A percentile compares a stretch with the other conserved stretches of the same genome.
These are phyloP conservation scores for Cordyceps fumosorosea DNA, from an alignment of 2,329 filamentous ascomycete genomes.

Conservation along the genomic window DNA sequence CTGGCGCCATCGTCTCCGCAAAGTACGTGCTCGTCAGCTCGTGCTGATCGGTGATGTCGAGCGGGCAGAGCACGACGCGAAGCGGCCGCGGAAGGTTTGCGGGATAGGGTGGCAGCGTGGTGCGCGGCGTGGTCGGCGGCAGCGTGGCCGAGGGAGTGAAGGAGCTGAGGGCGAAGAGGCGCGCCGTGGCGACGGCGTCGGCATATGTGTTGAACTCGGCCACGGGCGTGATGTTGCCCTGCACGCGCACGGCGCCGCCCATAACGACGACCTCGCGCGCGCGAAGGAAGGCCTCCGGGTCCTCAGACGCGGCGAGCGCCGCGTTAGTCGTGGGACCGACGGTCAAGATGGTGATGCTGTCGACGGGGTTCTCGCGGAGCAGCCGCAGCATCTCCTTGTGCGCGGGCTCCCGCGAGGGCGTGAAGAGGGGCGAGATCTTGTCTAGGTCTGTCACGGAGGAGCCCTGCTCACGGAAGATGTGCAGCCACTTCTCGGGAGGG, in stretches of 20 bases:
- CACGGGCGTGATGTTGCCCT: constrained; percentile 78
- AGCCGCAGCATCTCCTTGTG: constrained; percentile 87
- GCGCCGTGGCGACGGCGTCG: constrained; percentile 70
- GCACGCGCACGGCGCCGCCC: constrained; percentile 75
- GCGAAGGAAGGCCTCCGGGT: constrained; percentile 81
- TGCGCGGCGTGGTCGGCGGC: constrained; percentile 55
- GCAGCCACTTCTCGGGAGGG: constrained; percentile 67
- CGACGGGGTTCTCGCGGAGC: constrained; percentile 70
- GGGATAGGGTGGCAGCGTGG: constrained; percentile 56
- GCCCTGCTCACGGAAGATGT: constrained; percentile 46
- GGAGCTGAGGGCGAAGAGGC: constrained; percentile 72
- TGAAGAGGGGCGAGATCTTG: constrained; percentile 58
- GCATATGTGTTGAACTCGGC: constrained; percentile 96
- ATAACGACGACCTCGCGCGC: constrained; percentile 92
- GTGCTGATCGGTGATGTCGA: constrained; percentile 71
- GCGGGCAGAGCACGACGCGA: constrained; percentile 64
- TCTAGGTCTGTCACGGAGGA: constrained; percentile 29
- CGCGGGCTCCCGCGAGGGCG: constrained; percentile 63
- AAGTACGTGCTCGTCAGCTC: constrained; percentile 58
- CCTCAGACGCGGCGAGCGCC: constrained; percentile 78
- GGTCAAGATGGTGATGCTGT: constrained; percentile 84
- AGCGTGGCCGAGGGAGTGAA: constrained; percentile 70
- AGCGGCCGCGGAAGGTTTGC: constrained; percentile 54
- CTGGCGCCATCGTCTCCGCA: constrained; percentile 44
- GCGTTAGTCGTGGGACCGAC: constrained; percentile 92